Conservation (phyloP, 164 flowering plant genomes). For the Cinnamomum chago region DNA sequence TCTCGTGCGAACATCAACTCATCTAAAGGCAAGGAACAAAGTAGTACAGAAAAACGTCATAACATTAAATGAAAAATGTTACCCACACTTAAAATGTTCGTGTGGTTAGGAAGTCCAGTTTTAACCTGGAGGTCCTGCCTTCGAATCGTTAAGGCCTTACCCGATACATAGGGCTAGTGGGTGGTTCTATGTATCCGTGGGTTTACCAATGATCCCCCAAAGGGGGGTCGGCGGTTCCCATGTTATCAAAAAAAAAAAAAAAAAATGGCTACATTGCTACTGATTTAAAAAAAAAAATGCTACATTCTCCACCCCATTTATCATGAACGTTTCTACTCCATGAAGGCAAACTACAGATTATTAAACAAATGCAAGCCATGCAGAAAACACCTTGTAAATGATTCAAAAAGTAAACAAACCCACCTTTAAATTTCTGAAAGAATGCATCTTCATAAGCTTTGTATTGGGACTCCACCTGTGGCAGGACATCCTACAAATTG, state of each 20-base stretch:
- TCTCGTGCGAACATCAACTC: constrained; percentile 56
- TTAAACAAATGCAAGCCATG: background rate
- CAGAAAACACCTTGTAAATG: background rate
- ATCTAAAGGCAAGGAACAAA: constrained; percentile 28
- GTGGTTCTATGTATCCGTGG: no score
- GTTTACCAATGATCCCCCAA: no score
- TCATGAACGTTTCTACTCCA: background rate
- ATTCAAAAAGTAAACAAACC: constrained; percentile 2
- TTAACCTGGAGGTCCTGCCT: no score
- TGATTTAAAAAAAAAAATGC: no score
- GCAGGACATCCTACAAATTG: constrained; percentile 47
- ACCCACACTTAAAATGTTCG: no score
- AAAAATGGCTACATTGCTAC: background rate
- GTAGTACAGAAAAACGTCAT: background rate
- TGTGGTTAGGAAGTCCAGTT: no score
- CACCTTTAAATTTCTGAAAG: constrained; percentile 65
- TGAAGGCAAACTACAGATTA: background rate
- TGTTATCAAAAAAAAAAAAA: no score
- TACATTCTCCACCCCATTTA: background rate
- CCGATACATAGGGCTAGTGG: no score
- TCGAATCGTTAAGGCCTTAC: no score
- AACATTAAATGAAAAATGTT: background rate
- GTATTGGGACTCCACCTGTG: constrained; percentile 38
- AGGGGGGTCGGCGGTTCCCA: no score
- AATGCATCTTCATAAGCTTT: constrained; percentile 59